Percentiles rank a stretch among this genome's conserved stretches.
Conservation (phyloP, 306 rosid species). For the Myrica gale region DNA sequence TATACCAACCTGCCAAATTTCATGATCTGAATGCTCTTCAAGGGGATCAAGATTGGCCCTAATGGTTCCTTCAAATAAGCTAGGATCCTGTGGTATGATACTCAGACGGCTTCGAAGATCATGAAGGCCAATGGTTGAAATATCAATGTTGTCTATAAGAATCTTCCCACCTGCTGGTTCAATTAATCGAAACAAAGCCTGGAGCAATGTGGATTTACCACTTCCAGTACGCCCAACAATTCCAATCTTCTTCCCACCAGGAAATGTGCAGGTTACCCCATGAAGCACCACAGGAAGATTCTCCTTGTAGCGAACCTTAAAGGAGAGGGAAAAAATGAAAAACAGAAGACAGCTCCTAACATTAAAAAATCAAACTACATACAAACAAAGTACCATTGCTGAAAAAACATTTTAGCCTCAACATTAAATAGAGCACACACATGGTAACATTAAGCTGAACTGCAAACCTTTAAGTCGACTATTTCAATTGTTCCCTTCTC, state of each 20-base stretch:
- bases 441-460: constrained; percentile 17
- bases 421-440: constrained; percentile 7
- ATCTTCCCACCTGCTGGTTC: constrained; percentile 80
- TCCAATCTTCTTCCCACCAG: constrained; percentile 90
- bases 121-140: constrained; percentile 77
- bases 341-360: constrained; percentile 1
- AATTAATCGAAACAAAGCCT: constrained; percentile 83
- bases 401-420: too few relatives aligned
- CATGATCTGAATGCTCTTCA: constrained; percentile 82
- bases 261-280: constrained; percentile 78
- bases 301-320: constrained; percentile 92
- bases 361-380: too few relatives aligned
- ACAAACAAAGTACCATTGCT: too few relatives aligned
- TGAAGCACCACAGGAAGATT: constrained; percentile 84
- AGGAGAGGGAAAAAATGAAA: neutral
- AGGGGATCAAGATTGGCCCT: constrained; percentile 85
- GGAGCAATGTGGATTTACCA: constrained; percentile 93
- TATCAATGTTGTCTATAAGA: constrained; percentile 73
- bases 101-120: constrained; percentile 87
- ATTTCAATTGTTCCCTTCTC: constrained; percentile 73
- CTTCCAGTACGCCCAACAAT: constrained; percentile 96
- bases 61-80: constrained; percentile 92
- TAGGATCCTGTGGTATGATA: constrained; percentile 97
- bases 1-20: constrained; percentile 75
- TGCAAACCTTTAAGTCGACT: constrained; percentile 69